A percentile compares a stretch with the other conserved stretches of the same genome.
Conservation (phyloP, 371 early-diverging fungal genomes). For the Nematocida major region DNA sequence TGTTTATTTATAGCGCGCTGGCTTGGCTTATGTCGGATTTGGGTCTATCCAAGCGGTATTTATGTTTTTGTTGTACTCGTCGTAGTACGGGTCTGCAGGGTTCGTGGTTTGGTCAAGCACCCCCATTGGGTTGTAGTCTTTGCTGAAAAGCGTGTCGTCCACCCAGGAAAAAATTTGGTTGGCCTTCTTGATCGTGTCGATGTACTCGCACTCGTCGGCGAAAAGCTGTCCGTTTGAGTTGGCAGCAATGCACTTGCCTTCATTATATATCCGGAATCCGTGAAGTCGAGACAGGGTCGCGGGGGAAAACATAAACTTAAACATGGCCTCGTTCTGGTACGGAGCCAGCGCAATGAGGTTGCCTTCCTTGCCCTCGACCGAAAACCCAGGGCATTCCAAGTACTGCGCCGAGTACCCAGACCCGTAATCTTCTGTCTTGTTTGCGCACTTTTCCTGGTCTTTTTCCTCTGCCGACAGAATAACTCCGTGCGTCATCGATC, state of each 20-base stretch:
- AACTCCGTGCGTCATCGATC: background rate
- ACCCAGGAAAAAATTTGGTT: conserved; percentile 41
- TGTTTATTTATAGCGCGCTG: no score
- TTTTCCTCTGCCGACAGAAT: background rate
- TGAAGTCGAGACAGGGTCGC: background rate
- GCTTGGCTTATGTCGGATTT: no score
- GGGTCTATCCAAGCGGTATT: no score
- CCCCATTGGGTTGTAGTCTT: conserved; percentile 11
- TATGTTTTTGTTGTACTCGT: background rate
- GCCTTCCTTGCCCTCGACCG: background rate
- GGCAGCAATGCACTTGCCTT: conserved; percentile 13
- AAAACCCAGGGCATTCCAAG: background rate
- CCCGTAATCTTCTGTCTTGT: background rate
- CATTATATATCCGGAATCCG: conserved; percentile 3
- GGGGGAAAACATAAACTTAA: conserved; percentile 26
- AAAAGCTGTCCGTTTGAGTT: background rate
- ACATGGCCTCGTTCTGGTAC: background rate
- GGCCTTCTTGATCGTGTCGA: background rate
- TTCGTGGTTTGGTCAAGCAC: background rate
- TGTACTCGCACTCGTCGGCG: conserved; percentile 14
- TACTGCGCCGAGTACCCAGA: background rate
- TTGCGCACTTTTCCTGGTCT: background rate
- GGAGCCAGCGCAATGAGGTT: background rate
- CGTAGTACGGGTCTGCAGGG: conserved; percentile 17
- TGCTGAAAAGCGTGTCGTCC: background rate